These are phyloP conservation scores for Gymnopilus dilepis DNA, from an alignment of 768 basidiomycete species.

Conservation along the genomic window DNA sequence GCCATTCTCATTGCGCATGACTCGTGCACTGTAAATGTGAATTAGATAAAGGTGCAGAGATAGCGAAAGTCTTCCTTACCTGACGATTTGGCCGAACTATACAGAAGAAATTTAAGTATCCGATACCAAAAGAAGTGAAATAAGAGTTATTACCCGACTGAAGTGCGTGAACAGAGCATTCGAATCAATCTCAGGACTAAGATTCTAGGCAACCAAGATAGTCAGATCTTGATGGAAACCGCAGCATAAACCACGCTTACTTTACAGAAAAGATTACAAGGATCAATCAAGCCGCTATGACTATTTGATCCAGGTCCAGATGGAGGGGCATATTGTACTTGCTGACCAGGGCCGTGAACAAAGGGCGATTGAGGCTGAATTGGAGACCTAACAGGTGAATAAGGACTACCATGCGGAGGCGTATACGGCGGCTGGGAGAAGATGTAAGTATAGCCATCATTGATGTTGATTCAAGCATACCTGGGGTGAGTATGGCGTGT, in stretches of 20 bases:
- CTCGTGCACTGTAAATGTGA: slow-evolving; percentile 68
- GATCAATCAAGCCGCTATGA: slow-evolving; percentile 88
- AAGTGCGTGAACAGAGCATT: slow-evolving; percentile 86
- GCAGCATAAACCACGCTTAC: slow-evolving; percentile 40
- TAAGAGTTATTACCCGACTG: slow-evolving; percentile 58
- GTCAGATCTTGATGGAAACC: not conserved
- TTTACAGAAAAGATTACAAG: slow-evolving; percentile 91
- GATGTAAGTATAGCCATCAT: slow-evolving; percentile 6
- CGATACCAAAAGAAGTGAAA: slow-evolving; percentile 13
- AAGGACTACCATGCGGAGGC: slow-evolving; percentile 65
- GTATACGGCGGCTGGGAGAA: slow-evolving; percentile 57
- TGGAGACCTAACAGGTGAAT: slow-evolving; percentile 46
- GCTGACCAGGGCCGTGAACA: slow-evolving; percentile 88
- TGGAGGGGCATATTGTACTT: slow-evolving; percentile 82
- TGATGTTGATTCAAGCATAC: slow-evolving; percentile 33
- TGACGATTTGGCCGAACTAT: slow-evolving; percentile 89
- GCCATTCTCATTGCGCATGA: slow-evolving; percentile 86
- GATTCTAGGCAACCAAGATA: slow-evolving; percentile 57
- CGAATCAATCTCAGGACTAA: slow-evolving; percentile 85
- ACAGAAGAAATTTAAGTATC: slow-evolving; percentile 21
- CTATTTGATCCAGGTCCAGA: slow-evolving; percentile 78
- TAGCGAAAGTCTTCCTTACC: slow-evolving; percentile 45
- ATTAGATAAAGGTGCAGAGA: slow-evolving; percentile 6
- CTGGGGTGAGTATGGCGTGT: slow-evolving; percentile 64
- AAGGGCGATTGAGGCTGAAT: slow-evolving; percentile 57